phyloP scores from a whole-genome alignment of 108 stramenopile species.

The Poteriospumella lacustris region DNA sequence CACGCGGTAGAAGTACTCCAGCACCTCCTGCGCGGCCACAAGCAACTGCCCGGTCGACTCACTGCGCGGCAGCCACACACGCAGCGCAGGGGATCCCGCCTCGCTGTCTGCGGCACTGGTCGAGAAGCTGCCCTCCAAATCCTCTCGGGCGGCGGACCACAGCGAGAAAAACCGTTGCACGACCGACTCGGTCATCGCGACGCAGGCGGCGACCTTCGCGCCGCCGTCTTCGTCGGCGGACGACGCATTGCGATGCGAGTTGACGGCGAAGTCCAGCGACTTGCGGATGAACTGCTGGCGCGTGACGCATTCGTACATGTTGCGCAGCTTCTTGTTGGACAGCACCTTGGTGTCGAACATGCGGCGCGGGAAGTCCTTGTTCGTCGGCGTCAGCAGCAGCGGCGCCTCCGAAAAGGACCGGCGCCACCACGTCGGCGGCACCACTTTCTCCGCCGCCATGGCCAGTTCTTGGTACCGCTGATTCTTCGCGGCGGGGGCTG shows the following conservation, averaged over 20 bases:
- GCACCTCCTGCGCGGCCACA: background rate
- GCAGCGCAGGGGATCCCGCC: background rate
- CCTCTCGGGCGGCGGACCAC: background rate
- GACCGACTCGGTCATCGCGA: background rate
- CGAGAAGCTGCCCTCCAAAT: background rate
- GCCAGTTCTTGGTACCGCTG: background rate
- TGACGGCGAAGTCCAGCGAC: background rate
- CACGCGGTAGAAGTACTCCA: background rate
- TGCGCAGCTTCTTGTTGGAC: background rate
- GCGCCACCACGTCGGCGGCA: background rate
- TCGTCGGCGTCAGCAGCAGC: background rate
- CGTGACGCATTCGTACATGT: conserved; percentile 14
- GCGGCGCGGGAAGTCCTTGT: background rate
- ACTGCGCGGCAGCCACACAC: background rate
- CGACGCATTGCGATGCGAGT: background rate
- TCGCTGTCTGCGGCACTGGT: background rate
- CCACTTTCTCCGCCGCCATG: background rate
- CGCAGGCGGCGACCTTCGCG: background rate
- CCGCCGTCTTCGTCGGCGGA: background rate
- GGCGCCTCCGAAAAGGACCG: background rate
- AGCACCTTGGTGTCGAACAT: background rate
- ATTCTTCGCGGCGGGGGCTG: background rate
- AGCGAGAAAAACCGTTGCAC: background rate
- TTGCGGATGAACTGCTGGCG: background rate
- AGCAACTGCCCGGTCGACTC: background rate